Evolutionary conservation across 495 filamentous ascomycete species (phyloP), one percentile per base, ranked within the genome.

Genomic region (Xylaria castorea): DNA sequence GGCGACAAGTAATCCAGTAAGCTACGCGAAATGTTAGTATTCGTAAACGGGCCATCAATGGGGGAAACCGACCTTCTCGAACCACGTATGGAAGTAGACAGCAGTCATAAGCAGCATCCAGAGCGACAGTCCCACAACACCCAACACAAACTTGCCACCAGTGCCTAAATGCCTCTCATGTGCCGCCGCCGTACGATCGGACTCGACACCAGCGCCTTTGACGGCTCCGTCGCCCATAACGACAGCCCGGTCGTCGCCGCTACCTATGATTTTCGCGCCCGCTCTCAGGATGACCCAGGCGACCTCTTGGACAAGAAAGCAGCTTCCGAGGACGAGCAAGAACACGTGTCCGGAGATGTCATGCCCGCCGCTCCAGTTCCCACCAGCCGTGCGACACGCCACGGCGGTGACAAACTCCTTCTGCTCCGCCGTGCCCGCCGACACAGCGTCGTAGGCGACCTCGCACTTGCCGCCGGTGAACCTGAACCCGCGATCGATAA

Each of bases 81-180:
- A 90, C 96, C 95, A 98, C 5, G 96, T 98, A 80, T 99, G 96
- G 71, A 99, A 99, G 84, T 94, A 98, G 57, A 94, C 92, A 14
- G 95, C 94, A 53, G 96, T 99, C 96, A 99, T 99, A 62, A 98
- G 85, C 81, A 98, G 80, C 95, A 98, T 98, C 92, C 94, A 98
- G 88, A 89, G 91, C 71, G 89, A 91, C 77, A 97, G 75, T 6
- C 82, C 89, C 75, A 91, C 77, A 74, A 89, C 78, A 55, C 76
- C 87, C 78, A 89, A 74, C 11, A 84, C 86, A 20, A 84, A 79
- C 74, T 76, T 88, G 36, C 84, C 83, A 1, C 83, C 85, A 8
- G 83, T 68, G 7, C 84, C 83, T 68, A 84, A 77, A 71, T 75
- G 72, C 25, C 27, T 72, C 34, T 80, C 80, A 71, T 72, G 70